Evolutionary conservation across 225 moss, liverwort and hornwort species (phyloP).

Genomic region (Pleurozium schreberi): DNA sequence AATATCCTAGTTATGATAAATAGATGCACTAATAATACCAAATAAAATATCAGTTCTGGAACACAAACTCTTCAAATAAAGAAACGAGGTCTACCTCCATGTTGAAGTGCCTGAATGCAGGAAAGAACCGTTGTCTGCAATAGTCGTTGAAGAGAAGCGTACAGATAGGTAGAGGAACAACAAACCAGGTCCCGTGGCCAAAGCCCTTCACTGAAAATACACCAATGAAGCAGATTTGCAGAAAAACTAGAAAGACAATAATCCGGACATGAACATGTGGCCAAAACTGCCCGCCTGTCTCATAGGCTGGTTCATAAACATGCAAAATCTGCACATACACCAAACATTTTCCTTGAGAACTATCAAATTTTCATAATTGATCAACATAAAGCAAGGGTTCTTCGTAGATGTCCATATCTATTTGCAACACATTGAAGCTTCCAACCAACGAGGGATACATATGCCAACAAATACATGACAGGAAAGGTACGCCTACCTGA

Average conservation of each 20-base stretch:
- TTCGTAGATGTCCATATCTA: not conserved
- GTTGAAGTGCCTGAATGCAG: constrained; percentile 53
- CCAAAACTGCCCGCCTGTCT: constrained; percentile 94
- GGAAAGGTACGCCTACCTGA: constrained; percentile 35
- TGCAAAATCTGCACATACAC: constrained; percentile 58
- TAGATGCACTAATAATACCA: not conserved
- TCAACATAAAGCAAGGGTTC: not conserved
- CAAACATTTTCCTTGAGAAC: not conserved
- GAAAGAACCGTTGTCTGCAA: constrained; percentile 59
- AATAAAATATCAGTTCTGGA: not conserved
- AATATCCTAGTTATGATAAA: not conserved
- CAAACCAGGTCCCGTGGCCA: constrained; percentile 39
- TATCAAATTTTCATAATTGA: not conserved
- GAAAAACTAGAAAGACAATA: constrained; percentile 45
- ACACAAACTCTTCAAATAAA: not conserved
- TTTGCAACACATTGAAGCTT: not conserved
- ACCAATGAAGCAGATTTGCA: constrained; percentile 87
- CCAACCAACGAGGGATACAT: not conserved
- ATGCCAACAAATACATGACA: not conserved
- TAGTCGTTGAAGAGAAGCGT: constrained; percentile 62
- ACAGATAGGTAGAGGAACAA: constrained; percentile 52
- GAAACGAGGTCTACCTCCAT: constrained; percentile 46
- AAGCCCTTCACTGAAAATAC: constrained; percentile 71
- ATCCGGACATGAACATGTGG: constrained; percentile 81
- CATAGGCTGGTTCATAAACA: constrained; percentile 86